phyloP scores from a whole-genome alignment of 768 basidiomycete genomes.

The Pleurotus citrinopileatus region DNA sequence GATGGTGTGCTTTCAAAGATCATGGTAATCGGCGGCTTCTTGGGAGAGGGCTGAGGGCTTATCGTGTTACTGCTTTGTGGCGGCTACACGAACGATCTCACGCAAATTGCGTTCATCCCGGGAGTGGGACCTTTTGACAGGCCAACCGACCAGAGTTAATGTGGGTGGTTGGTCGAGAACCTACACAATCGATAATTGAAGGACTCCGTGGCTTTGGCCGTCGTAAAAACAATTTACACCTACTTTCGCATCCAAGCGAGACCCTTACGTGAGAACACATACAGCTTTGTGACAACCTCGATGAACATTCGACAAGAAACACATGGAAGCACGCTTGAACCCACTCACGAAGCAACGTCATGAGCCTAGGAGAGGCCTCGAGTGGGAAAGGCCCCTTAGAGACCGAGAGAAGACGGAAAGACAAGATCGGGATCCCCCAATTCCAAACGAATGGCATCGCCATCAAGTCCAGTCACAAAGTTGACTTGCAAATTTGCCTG shows the following conservation, averaged over 20 bases:
- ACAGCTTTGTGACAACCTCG: background rate
- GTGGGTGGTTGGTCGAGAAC: background rate
- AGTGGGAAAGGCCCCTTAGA: background rate
- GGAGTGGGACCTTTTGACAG: background rate
- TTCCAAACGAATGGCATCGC: too few species aligned
- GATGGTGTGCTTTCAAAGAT: background rate
- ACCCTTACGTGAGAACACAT: constrained; percentile 5
- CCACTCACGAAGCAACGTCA: background rate
- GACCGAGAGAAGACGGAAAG: background rate
- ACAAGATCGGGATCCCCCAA: too few species aligned
- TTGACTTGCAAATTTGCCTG: too few species aligned
- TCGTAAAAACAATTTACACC: constrained; percentile 9
- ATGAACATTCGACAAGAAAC: background rate
- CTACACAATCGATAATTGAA: background rate
- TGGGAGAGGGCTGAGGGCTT: constrained; percentile 8
- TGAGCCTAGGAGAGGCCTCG: background rate
- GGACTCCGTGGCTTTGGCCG: background rate
- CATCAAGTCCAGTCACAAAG: too few species aligned
- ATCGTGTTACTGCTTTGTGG: background rate
- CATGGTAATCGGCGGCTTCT: background rate
- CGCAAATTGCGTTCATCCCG: background rate
- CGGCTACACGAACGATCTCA: background rate
- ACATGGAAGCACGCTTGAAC: background rate
- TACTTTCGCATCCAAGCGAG: background rate
- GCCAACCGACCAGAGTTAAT: background rate